Conservation (phyloP, 2,329 filamentous ascomycete species). For the Coniochaeta sp. region DNA sequence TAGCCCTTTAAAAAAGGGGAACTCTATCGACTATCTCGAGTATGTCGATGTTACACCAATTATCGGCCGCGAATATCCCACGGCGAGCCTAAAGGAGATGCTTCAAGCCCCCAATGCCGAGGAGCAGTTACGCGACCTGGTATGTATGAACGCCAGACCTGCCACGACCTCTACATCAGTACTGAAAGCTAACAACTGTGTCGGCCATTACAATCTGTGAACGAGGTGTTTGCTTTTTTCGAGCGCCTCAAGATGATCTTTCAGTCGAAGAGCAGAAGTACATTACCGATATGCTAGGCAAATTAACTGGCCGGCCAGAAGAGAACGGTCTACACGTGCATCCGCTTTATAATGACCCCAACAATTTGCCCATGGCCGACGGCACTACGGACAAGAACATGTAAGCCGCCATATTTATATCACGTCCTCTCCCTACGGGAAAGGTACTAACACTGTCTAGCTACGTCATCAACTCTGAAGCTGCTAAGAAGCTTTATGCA, state of each 20-base stretch:
- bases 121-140: constrained; percentile 22
- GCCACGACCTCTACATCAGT: too few relatives aligned
- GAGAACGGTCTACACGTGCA: constrained; percentile 23
- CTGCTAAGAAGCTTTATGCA: constrained; percentile 25
- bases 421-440: background rate
- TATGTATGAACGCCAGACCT: too few relatives aligned
- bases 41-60: constrained; percentile 23
- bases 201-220: constrained; percentile 27
- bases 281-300: constrained; percentile 22
- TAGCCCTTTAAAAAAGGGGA: constrained; percentile 9
- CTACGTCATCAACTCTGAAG: constrained; percentile 28
- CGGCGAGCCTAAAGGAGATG: constrained; percentile 22
- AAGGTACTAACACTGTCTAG: constrained; percentile 9
- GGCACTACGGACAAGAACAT: constrained; percentile 27
- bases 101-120: constrained; percentile 20
- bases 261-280: constrained; percentile 23
- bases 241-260: constrained; percentile 21
- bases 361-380: constrained; percentile 27
- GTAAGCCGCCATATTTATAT: constrained; percentile 12
- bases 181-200: too few relatives aligned
- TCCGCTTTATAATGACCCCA: constrained; percentile 25
- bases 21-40: constrained; percentile 21
- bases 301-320: constrained; percentile 21
- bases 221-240: constrained; percentile 24
- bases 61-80: constrained; percentile 24